phyloP scores from a whole-genome alignment of 352 stramenopile genomes.

The Aphanomyces cochlioides region DNA sequence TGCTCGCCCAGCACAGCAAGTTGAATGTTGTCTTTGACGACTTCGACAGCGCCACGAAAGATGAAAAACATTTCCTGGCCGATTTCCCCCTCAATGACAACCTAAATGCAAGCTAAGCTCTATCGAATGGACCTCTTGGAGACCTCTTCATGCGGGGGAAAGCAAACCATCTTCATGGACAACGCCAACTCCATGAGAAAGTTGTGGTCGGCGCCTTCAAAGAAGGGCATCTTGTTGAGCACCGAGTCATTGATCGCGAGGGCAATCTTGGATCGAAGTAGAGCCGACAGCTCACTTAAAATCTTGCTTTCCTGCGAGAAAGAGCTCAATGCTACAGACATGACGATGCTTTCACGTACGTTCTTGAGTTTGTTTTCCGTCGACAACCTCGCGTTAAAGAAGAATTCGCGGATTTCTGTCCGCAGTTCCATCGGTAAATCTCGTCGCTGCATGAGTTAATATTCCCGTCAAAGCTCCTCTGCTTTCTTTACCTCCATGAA shows the following conservation, averaged over 20 bases:
- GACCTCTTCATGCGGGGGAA: conserved; percentile 61
- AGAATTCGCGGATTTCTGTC: conserved; percentile 80
- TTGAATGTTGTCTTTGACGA: conserved; percentile 55
- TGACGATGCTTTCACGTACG: conserved; percentile 32
- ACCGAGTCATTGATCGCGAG: conserved; percentile 84
- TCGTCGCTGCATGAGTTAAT: conserved; percentile 31
- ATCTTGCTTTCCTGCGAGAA: conserved; percentile 52
- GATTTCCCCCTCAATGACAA: conserved; percentile 77
- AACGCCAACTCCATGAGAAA: conserved; percentile 79
- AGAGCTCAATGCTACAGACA: neutral
- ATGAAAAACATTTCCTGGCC: conserved; percentile 86
- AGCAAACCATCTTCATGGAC: conserved; percentile 83
- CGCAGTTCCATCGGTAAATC: conserved; percentile 68
- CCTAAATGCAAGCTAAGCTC: conserved; percentile 10
- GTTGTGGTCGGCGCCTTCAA: conserved; percentile 68
- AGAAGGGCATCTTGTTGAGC: conserved; percentile 80
- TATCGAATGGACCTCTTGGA: neutral
- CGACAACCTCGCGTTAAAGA: conserved; percentile 68
- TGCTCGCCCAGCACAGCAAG: conserved; percentile 69
- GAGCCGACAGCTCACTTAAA: conserved; percentile 58
- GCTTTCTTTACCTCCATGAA: conserved; percentile 58
- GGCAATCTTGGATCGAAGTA: conserved; percentile 73
- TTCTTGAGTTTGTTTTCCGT: conserved; percentile 69
- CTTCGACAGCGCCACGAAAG: conserved; percentile 71
- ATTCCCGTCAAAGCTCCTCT: neutral